Conservation (phyloP, 73 alveolate genomes). For the Paramecium sonneborni region DNA sequence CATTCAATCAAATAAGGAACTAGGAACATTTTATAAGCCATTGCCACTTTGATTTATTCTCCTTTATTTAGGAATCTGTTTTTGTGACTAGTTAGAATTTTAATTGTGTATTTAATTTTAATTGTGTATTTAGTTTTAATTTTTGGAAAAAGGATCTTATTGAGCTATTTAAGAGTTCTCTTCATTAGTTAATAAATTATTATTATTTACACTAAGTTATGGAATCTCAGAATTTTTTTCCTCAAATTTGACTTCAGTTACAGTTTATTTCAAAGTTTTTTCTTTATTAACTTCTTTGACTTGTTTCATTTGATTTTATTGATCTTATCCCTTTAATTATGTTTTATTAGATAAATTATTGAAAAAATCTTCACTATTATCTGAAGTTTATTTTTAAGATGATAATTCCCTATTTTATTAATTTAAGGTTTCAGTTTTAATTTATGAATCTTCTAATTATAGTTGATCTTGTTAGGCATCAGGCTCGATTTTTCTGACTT, state of each 20-base stretch:
- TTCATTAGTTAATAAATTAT: not conserved
- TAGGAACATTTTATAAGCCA: not conserved
- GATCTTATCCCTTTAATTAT: not conserved
- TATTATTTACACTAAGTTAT: not conserved
- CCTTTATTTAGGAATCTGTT: not conserved
- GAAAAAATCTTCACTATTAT: not conserved
- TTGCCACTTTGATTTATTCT: not conserved
- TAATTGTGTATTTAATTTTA: not conserved
- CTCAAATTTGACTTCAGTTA: not conserved
- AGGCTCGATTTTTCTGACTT: not conserved
- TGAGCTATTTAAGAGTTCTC: not conserved
- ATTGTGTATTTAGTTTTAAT: not conserved
- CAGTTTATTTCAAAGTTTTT: not conserved
- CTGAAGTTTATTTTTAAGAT: not conserved
- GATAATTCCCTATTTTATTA: not conserved
- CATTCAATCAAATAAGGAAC: not conserved
- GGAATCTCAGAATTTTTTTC: not conserved
- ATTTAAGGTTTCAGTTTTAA: not conserved
- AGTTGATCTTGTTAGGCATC: not conserved
- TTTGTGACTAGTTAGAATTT: not conserved
- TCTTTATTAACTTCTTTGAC: not conserved
- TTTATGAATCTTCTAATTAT: not conserved
- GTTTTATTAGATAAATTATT: not conserved
- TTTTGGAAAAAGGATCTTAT: not conserved
- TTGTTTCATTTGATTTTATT: not conserved